Evolutionary conservation across 192 early-diverging fungal species (phyloP).

Genomic region (Gaertneriomyces sp.): DNA sequence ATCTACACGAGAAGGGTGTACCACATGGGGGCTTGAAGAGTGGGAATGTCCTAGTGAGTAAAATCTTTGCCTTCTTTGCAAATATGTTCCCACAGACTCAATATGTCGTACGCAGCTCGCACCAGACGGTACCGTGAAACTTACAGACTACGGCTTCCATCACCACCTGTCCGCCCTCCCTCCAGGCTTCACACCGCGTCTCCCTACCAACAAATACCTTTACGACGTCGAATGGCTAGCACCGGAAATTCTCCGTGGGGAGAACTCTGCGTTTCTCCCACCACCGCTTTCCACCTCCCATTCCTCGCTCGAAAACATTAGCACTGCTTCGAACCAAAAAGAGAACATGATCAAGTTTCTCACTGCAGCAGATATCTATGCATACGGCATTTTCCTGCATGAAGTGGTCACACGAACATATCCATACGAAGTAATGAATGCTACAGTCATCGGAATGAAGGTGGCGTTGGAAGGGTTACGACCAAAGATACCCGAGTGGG

Average conservation of each 20-base stretch:
- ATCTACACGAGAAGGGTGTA: slow-evolving; percentile 33
- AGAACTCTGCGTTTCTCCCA: background rate
- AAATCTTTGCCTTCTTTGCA: background rate
- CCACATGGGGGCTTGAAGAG: slow-evolving; percentile 44
- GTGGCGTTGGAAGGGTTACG: slow-evolving; percentile 19
- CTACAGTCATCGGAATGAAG: slow-evolving; percentile 37
- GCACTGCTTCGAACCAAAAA: background rate
- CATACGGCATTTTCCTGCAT: slow-evolving; percentile 37
- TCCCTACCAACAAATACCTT: slow-evolving; percentile 3
- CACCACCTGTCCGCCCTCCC: background rate
- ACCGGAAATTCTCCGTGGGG: slow-evolving; percentile 28
- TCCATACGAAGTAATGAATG: slow-evolving; percentile 28
- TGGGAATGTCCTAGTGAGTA: slow-evolving; percentile 42
- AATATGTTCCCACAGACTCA: background rate
- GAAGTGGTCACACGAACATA: slow-evolving; percentile 31
- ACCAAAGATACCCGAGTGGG: slow-evolving; percentile 33
- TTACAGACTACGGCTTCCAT: slow-evolving; percentile 42
- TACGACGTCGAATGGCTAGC: slow-evolving; percentile 30
- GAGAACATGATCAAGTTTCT: no score
- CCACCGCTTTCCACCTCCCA: background rate
- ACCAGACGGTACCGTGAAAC: slow-evolving; percentile 29
- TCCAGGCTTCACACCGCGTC: slow-evolving; percentile 12
- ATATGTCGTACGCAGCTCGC: slow-evolving; percentile 7
- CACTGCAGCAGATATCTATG: slow-evolving; percentile 32
- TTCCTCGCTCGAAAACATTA: background rate